Evolutionary conservation across 208 protist species (phyloP).

Genomic region (Trypanosoma platydactyli): DNA sequence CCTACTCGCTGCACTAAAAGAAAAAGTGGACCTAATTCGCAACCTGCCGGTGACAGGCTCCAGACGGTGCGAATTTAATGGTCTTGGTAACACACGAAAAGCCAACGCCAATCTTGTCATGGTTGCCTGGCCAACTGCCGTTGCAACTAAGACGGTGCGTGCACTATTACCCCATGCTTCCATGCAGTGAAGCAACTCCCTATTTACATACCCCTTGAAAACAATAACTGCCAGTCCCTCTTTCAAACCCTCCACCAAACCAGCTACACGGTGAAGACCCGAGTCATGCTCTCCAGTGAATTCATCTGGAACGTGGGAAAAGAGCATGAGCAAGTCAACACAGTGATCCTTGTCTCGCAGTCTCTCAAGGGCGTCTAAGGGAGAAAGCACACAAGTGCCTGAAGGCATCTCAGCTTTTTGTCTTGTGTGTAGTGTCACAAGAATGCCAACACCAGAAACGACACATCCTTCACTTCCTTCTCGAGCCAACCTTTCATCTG

Average conservation of each 20-base stretch:
- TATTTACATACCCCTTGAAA: constrained; percentile 40
- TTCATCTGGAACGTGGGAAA: constrained; percentile 34
- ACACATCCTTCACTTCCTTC: constrained; percentile 20
- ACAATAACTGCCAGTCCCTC: constrained; percentile 42
- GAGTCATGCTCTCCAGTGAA: neutral
- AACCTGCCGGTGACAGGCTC: neutral
- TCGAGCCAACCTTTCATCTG: neutral
- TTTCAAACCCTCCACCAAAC: constrained; percentile 17
- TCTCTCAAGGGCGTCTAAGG: constrained; percentile 7
- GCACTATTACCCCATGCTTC: constrained; percentile 43
- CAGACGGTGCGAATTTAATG: constrained; percentile 2
- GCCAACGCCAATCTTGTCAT: constrained; percentile 54
- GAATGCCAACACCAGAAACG: constrained; percentile 25
- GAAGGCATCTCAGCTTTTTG: neutral
- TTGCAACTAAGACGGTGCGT: constrained; percentile 46
- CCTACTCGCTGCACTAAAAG: neutral
- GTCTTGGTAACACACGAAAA: constrained; percentile 48
- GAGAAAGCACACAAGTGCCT: constrained; percentile 19
- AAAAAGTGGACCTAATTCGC: constrained; percentile 6
- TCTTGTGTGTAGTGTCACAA: constrained; percentile 3
- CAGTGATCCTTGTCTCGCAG: constrained; percentile 20
- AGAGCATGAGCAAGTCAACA: constrained; percentile 43
- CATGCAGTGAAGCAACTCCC: constrained; percentile 31
- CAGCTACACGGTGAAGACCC: constrained; percentile 11
- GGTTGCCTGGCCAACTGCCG: constrained; percentile 45